A percentile compares a stretch with the other conserved stretches of the same genome.
These are phyloP conservation scores for Tanacetum coccineum DNA, from an alignment of 129 eudicot genomes.

Conservation along the genomic window DNA sequence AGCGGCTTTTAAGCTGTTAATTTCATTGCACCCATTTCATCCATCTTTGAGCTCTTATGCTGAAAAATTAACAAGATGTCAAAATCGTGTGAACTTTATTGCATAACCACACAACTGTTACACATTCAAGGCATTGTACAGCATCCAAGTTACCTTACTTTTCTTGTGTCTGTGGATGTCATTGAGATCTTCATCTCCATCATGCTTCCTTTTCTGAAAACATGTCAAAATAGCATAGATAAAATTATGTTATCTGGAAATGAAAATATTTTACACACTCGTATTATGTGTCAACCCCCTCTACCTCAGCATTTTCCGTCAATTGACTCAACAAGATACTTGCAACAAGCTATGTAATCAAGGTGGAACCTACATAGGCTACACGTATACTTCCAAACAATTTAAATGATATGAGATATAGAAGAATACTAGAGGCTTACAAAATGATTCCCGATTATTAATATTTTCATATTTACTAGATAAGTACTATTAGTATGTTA, in stretches of 20 bases:
- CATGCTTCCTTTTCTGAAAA: conserved; percentile 74
- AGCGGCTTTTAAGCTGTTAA: conserved; percentile 58
- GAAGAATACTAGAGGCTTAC: background rate
- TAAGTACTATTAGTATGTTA: no score
- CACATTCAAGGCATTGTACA: background rate
- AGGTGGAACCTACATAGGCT: background rate
- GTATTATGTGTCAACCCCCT: background rate
- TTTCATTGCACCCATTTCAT: conserved; percentile 82
- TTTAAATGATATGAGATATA: background rate
- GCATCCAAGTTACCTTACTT: conserved; percentile 63
- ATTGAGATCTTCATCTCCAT: conserved; percentile 62
- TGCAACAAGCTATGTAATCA: background rate
- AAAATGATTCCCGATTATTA: no score
- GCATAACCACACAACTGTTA: conserved; percentile 8
- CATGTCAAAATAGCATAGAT: conserved; percentile 4
- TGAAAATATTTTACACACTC: no score
- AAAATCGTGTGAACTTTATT: background rate
- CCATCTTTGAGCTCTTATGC: conserved; percentile 61
- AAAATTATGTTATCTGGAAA: background rate
- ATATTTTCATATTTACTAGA: no score
- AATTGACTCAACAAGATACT: background rate
- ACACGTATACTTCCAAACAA: background rate
- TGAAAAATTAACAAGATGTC: conserved; percentile 28
- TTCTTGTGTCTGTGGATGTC: conserved; percentile 64
- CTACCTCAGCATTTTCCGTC: background rate